Conservation (phyloP, 2,329 filamentous ascomycete genomes). For the Fonsecaea pedrosoi region DNA sequence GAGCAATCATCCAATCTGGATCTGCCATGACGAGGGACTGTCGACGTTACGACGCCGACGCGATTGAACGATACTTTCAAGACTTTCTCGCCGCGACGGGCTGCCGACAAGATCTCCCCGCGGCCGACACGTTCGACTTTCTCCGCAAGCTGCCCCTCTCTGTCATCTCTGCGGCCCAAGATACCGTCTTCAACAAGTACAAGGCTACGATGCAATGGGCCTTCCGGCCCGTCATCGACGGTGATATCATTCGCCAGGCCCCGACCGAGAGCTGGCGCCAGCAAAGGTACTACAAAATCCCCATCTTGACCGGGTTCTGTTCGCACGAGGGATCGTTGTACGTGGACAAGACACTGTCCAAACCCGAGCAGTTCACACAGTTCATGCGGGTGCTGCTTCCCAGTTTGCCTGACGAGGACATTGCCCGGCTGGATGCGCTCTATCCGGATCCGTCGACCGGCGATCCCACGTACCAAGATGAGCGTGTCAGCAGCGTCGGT, state of each 20-base stretch:
- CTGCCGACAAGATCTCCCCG: slow-evolving; percentile 42
- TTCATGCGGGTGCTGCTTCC: slow-evolving; percentile 71
- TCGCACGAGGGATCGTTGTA: slow-evolving; percentile 74
- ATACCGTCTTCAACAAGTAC: slow-evolving; percentile 55
- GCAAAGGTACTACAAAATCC: slow-evolving; percentile 61
- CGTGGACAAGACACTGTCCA: slow-evolving; percentile 66
- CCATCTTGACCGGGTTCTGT: slow-evolving; percentile 73
- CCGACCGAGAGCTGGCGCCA: slow-evolving; percentile 65
- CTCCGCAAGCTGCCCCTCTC: slow-evolving; percentile 50
- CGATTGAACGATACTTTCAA: slow-evolving; percentile 55
- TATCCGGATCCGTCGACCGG: slow-evolving; percentile 66
- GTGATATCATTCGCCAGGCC: slow-evolving; percentile 62
- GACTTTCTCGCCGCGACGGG: slow-evolving; percentile 55
- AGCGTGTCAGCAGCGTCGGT: slow-evolving; percentile 38
- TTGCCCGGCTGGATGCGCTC: slow-evolving; percentile 59
- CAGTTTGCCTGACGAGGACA: slow-evolving; percentile 56
- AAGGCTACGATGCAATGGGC: slow-evolving; percentile 59
- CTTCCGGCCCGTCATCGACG: slow-evolving; percentile 64
- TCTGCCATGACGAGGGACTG: slow-evolving; percentile 54
- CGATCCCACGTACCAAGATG: slow-evolving; percentile 52
- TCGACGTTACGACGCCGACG: slow-evolving; percentile 48
- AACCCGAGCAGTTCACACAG: slow-evolving; percentile 63
- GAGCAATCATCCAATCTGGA: slow-evolving; percentile 57
- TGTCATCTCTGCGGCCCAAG: slow-evolving; percentile 52
- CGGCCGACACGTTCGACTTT: slow-evolving; percentile 43